These are phyloP conservation scores for Penicillium paradoxum DNA, from an alignment of 495 filamentous ascomycete species.

Conservation along the genomic window DNA sequence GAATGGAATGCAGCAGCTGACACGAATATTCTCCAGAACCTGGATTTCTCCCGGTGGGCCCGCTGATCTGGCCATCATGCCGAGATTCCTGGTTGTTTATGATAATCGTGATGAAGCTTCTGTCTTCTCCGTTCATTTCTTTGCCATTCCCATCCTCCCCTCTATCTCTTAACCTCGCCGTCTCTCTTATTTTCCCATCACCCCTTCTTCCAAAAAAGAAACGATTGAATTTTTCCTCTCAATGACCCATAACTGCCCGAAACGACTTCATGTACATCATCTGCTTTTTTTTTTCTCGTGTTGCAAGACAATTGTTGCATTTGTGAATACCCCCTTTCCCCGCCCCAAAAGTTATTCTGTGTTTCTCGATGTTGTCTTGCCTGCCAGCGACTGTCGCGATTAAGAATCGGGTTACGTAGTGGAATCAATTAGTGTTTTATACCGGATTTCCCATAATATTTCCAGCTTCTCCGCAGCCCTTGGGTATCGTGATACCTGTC, in stretches of 20 bases:
- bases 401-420: constrained; percentile 1
- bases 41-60: constrained; percentile 44
- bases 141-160: not conserved
- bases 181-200: not conserved
- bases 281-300: constrained; percentile 19
- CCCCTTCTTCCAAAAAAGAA: not conserved
- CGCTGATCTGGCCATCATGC: constrained; percentile 19
- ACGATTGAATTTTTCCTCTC: constrained; percentile 1
- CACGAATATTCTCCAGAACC: constrained; percentile 35
- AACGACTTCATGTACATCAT: constrained; percentile 34
- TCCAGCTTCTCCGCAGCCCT: not conserved
- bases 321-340: constrained; percentile 34
- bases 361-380: constrained; percentile 6
- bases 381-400: constrained; percentile 4
- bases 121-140: not conserved
- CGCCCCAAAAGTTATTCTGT: constrained; percentile 29
- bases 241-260: constrained; percentile 11
- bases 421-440: not conserved
- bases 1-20: constrained; percentile 43
- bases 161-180: not conserved
- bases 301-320: constrained; percentile 21
- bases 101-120: not conserved
- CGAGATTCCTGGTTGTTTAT: not conserved
- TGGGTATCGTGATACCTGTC: too few species aligned
- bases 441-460: not conserved